Base-by-base conservation (phyloP, 202 grass and related monocot species). In the Setaria italica region DNA sequence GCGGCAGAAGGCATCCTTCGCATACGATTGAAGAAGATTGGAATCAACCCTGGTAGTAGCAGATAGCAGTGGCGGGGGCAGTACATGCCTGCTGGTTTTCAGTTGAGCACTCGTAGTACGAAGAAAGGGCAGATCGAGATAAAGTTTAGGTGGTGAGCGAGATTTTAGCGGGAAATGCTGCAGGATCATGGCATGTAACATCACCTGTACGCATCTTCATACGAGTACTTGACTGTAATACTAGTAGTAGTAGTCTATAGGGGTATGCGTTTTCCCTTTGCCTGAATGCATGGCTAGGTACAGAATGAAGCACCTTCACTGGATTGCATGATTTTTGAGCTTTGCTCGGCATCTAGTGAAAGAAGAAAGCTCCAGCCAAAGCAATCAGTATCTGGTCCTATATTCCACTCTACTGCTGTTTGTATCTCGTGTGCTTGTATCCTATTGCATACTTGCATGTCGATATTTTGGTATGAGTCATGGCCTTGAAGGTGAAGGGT, bases 1-100 rank as follows among this genome's bases (percentile, higher is more conserved):
- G 82, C 62, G 80, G 83, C 89, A 90, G 7, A 90, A 87, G 85
- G 25, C 85, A 0, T 63, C 85, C 1, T 79, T 90, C 21, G 59
- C 85, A 0, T 87, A 80, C 0, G 75, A 80, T 29, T 83, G 21
- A 79, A 32, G 6, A 5, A 16, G 6, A 1, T 16, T 68, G 16
- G 42, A 19, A 45, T 2, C 67, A 11, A 11, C 65, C 11, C 6
- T 12, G 21, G 15, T 17, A 4, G 15, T 8, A 19, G 2, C 55
- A 25, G n/a, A n/a, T 21, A 25, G 21, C 56, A 59, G 56, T 56
- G 51, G 51, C 3, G 51, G 51, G 49, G 5, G 5, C 6, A 15
- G 19, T 16, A 4, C 51, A 54, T 54, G 54, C 17, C 17, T 56
- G 54, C 54, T 25, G 25, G 54, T n/a, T 20, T 56, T 56, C 17